A percentile compares a stretch with the other conserved stretches of the same genome.
Evolutionary conservation across 1,284 basidiomycete genomes (phyloP).

Genomic region (Coniophora puteana): DNA sequence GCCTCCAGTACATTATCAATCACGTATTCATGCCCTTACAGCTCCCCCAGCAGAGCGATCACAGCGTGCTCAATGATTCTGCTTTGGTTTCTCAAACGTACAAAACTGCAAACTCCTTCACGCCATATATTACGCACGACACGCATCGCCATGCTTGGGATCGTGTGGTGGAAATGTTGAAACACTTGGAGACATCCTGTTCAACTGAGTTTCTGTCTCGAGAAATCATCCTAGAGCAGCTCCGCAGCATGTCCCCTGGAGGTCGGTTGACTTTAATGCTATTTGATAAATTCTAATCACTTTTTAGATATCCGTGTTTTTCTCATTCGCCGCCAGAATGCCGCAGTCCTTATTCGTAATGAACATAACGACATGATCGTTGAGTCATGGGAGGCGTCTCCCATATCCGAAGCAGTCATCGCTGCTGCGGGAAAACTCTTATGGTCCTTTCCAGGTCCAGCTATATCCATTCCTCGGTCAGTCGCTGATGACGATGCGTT

Average conservation of each 20-base stretch:
- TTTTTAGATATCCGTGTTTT: slow-evolving; percentile 29
- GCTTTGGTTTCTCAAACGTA: slow-evolving; percentile 18
- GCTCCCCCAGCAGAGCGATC: slow-evolving; percentile 35
- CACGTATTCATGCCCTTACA: slow-evolving; percentile 39
- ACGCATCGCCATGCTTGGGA: slow-evolving; percentile 17
- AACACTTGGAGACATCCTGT: slow-evolving; percentile 7
- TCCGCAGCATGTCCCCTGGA: slow-evolving; percentile 14
- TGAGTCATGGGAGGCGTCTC: slow-evolving; percentile 41
- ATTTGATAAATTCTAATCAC: background rate
- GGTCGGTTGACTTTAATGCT: slow-evolving; percentile 12
- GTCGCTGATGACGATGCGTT: slow-evolving; percentile 9
- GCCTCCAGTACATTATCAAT: slow-evolving; percentile 33
- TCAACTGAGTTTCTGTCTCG: background rate
- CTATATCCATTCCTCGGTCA: slow-evolving; percentile 6
- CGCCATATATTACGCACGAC: background rate
- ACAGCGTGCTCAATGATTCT: slow-evolving; percentile 16
- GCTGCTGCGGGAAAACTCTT: slow-evolving; percentile 33
- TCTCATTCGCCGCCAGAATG: slow-evolving; percentile 39
- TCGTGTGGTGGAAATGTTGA: slow-evolving; percentile 21
- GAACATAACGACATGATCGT: slow-evolving; percentile 21
- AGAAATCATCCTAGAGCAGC: slow-evolving; percentile 7
- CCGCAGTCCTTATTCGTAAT: slow-evolving; percentile 36
- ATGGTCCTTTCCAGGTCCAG: slow-evolving; percentile 15
- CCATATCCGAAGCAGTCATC: slow-evolving; percentile 30
- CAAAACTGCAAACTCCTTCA: slow-evolving; percentile 10